phyloP scores from a whole-genome alignment of 1,139 yeast species.

The Keqinozyma sinolaborantium region DNA sequence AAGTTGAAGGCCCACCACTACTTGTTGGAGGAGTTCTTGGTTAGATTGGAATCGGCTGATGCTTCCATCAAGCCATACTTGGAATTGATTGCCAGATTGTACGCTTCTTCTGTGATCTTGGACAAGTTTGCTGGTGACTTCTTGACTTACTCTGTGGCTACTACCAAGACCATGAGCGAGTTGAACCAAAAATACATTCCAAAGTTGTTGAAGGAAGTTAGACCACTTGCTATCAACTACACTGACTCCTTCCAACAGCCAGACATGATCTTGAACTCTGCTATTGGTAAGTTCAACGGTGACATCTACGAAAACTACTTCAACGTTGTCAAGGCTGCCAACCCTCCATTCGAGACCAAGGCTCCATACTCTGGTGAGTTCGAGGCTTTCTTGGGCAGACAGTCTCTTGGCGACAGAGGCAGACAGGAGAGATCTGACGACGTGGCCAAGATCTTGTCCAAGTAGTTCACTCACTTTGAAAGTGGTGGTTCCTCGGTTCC shows the following conservation, averaged over 20 bases:
- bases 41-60: conserved; percentile 23
- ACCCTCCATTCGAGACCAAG: conserved; percentile 52
- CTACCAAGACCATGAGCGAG: conserved; percentile 41
- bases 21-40: conserved; percentile 42
- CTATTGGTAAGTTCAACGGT: conserved; percentile 83
- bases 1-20: conserved; percentile 62
- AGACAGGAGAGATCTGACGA: conserved; percentile 44
- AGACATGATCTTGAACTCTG: conserved; percentile 81
- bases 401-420: conserved; percentile 44
- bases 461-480: too few relatives aligned
- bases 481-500: too few relatives aligned
- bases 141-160: conserved; percentile 60
- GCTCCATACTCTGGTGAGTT: conserved; percentile 58
- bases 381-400: conserved; percentile 52
- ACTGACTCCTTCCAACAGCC: conserved; percentile 90
- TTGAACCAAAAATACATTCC: conserved; percentile 44
- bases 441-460: conserved; percentile 31
- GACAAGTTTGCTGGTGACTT: conserved; percentile 77
- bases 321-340: conserved; percentile 44
- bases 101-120: conserved; percentile 64
- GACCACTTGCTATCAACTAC: conserved; percentile 74
- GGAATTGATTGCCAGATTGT: conserved; percentile 39
- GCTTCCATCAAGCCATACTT: conserved; percentile 24
- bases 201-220: conserved; percentile 42
- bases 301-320: conserved; percentile 82